phyloP scores from a whole-genome alignment of 768 basidiomycete genomes.

The Russula earlei region DNA sequence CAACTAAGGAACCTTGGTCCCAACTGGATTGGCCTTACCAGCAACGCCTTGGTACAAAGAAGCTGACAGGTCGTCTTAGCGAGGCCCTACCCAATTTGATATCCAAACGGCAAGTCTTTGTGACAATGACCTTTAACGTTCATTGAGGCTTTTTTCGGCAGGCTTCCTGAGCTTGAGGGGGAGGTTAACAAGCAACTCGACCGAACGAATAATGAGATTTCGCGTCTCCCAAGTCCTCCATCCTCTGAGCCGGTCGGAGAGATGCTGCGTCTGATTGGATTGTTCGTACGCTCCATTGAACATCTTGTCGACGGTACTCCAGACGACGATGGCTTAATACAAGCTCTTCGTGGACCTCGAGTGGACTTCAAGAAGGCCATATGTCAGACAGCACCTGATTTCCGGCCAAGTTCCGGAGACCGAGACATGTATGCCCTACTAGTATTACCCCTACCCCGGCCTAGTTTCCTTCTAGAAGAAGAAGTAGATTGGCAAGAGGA shows the following conservation, averaged over 20 bases:
- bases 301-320: constrained; percentile 43
- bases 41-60: constrained; percentile 14
- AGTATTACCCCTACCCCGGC: constrained; percentile 1
- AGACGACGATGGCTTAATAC: constrained; percentile 42
- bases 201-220: constrained; percentile 26
- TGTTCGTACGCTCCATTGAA: constrained; percentile 37
- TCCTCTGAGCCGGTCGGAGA: constrained; percentile 43
- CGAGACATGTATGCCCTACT: background rate
- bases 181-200: constrained; percentile 39
- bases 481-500: constrained; percentile 27
- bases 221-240: constrained; percentile 37
- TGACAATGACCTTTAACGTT: background rate
- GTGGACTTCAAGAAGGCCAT: constrained; percentile 39
- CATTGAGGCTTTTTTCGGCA: constrained; percentile 22
- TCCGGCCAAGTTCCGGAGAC: constrained; percentile 36
- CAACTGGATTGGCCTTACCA: constrained; percentile 3
- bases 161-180: constrained; percentile 50
- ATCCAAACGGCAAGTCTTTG: constrained; percentile 1
- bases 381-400: constrained; percentile 42
- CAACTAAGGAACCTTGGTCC: constrained; percentile 7
- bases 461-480: constrained; percentile 34
- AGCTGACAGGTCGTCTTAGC: constrained; percentile 9
- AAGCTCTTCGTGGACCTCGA: constrained; percentile 40
- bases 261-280: constrained; percentile 35
- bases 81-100: constrained; percentile 11